Conservation (phyloP, 2,329 filamentous ascomycete genomes). For the Ophiostoma pallidulum region DNA sequence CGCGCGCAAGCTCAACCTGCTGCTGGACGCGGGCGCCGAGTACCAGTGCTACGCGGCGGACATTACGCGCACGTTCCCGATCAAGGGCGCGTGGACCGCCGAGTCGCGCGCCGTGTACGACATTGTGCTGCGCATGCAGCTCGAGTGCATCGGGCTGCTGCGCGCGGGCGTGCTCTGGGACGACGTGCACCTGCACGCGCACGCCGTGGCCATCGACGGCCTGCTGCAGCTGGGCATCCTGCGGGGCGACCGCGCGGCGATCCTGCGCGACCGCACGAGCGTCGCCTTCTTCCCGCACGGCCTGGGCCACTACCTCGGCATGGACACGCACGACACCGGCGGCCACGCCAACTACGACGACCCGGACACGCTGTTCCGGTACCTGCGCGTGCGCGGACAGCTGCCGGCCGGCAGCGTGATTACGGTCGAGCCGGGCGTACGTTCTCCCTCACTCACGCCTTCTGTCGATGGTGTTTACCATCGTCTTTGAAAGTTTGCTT, state of each 20-base stretch:
- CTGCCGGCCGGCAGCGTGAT: constrained; percentile 75
- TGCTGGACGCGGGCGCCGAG: constrained; percentile 77
- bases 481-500: no score
- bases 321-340: constrained; percentile 86
- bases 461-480: no score
- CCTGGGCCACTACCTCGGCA: constrained; percentile 79
- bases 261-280: constrained; percentile 69
- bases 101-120: constrained; percentile 69
- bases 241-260: constrained; percentile 56
- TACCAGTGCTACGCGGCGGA: constrained; percentile 64
- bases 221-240: constrained; percentile 68
- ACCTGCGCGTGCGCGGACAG: constrained; percentile 67
- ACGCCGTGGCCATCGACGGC: constrained; percentile 73
- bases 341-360: constrained; percentile 72
- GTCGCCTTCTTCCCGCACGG: constrained; percentile 89
- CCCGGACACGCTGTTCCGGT: constrained; percentile 74
- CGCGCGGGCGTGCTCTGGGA: constrained; percentile 72
- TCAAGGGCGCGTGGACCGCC: constrained; percentile 59
- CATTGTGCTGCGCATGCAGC: constrained; percentile 81
- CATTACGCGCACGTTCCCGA: constrained; percentile 78
- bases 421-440: constrained; percentile 85
- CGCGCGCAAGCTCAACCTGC: constrained; percentile 62
- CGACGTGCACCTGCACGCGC: constrained; percentile 68
- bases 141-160: constrained; percentile 62
- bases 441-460: constrained; percentile 22